Conservation (phyloP, 164 flowering plant genomes). For the Magnolia sinica region DNA sequence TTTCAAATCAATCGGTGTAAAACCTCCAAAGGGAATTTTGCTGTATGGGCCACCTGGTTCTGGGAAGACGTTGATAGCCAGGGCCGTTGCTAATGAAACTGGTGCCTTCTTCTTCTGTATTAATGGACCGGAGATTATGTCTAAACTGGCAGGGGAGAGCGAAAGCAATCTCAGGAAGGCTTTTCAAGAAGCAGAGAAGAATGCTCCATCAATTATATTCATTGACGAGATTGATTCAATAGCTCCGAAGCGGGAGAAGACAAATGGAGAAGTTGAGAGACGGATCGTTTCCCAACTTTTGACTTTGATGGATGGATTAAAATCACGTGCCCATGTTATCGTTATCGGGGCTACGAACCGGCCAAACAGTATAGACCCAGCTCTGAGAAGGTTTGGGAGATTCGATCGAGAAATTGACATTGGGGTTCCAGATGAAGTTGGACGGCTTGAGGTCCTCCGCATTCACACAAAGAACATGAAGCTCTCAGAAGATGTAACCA, state of each 20-base stretch:
- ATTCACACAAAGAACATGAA: conserved; percentile 92
- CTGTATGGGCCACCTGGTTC: conserved; percentile 93
- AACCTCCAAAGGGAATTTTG: conserved; percentile 86
- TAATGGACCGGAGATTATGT: conserved; percentile 91
- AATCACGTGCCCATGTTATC: conserved; percentile 79
- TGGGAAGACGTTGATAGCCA: conserved; percentile 82
- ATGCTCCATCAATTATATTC: conserved; percentile 78
- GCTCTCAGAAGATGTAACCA: conserved; percentile 72
- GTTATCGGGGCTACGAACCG: conserved; percentile 88
- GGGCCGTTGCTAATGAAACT: conserved; percentile 92
- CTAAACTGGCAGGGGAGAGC: conserved; percentile 91
- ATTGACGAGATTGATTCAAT: conserved; percentile 86
- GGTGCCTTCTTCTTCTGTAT: conserved; percentile 90
- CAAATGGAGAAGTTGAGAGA: conserved; percentile 83
- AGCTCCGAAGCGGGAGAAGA: conserved; percentile 87
- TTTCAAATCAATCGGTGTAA: conserved; percentile 81
- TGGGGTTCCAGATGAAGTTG: conserved; percentile 90
- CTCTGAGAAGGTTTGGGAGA: conserved; percentile 82
- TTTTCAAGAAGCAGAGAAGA: conserved; percentile 87
- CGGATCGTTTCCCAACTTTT: conserved; percentile 82
- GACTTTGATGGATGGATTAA: conserved; percentile 87
- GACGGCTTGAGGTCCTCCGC: conserved; percentile 85
- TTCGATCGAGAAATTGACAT: conserved; percentile 84
- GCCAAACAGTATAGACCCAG: conserved; percentile 88
- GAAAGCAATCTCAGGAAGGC: conserved; percentile 91